These are phyloP conservation scores for Zygosaccharomyces rouxii DNA, from an alignment of 805 yeast species.

Conservation along the genomic window DNA sequence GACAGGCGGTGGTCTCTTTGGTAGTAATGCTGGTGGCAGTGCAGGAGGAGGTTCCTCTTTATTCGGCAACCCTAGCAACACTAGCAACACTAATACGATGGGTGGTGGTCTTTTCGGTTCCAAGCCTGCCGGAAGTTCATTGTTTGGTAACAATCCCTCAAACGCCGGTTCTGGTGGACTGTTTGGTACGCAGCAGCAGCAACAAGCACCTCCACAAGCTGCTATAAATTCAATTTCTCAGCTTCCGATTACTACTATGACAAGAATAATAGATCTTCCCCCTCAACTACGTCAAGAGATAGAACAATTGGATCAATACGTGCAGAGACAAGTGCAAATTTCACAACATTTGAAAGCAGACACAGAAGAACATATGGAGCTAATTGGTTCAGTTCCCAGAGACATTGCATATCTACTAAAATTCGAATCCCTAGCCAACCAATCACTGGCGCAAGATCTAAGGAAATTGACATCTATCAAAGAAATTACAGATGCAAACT, in stretches of 20 bases:
- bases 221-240: conserved; percentile 43
- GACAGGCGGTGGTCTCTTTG: conserved; percentile 31
- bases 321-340: conserved; percentile 67
- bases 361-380: conserved; percentile 54
- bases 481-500: conserved; percentile 38
- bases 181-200: conserved; percentile 22
- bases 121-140: conserved; percentile 23
- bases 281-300: conserved; percentile 64
- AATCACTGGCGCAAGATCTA: conserved; percentile 50
- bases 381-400: conserved; percentile 67
- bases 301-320: conserved; percentile 65
- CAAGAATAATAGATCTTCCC: conserved; percentile 70
- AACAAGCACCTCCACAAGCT: conserved; percentile 33
- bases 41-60: conserved; percentile 21
- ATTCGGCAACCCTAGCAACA: conserved; percentile 20
- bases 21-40: conserved; percentile 7
- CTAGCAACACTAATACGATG: conserved; percentile 1
- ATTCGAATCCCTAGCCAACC: conserved; percentile 59
- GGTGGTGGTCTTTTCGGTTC: conserved; percentile 24
- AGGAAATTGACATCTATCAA: conserved; percentile 45
- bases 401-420: conserved; percentile 62
- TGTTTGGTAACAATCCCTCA: conserved; percentile 34
- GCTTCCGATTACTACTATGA: conserved; percentile 60
- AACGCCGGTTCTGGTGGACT: conserved; percentile 12
- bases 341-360: conserved; percentile 65